Evolutionary conservation across 805 yeast species (phyloP), one percentile per base, ranked within the genome.

Genomic region (Tetrapisispora arboricola): DNA sequence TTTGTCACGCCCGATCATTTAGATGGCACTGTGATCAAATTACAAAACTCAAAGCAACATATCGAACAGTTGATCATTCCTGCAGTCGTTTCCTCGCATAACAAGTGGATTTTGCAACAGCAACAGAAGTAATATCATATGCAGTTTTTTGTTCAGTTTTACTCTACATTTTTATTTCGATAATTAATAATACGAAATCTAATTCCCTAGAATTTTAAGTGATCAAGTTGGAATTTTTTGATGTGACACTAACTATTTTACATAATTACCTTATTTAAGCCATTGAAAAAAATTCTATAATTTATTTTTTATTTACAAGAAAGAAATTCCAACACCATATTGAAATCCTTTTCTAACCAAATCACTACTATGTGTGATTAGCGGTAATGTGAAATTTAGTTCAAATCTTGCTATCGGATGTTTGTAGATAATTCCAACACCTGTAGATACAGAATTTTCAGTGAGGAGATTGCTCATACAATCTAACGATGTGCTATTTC

Each of bases 61-160:
- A 84, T 90, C 43, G 97, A 90, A 61, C 73, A 80, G 25, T 45
- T 79, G 35, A 84, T 90, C 38, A 75, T 92, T 5, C 96, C 97
- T 0, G 74, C 71, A 38, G 88, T 87, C 4, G 70, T 84, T 21
- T 55, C 64, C 43, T 64, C 70, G 41, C 98, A 90, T 59, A 57
- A 64, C 5, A 49, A 53, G 3, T 85, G 92, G 87, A 77, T 83
- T 24, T 54, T 58, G 35, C 50, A 40, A 41, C 56, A 45, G 45
- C 51, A 37, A 43, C 31, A 21, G n/a, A n/a, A n/a, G n/a, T n/a
- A n/a, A n/a, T n/a, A n/a, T n/a, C n/a, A n/a, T n/a, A n/a, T n/a
- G n/a, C n/a, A n/a, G n/a, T n/a, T n/a, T n/a, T n/a, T n/a, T n/a
- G n/a, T n/a, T n/a, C n/a, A n/a, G n/a, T n/a, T n/a, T n/a, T n/a